Conservation (phyloP, 164 flowering plant genomes). For the Chloranthus sessilifolius region DNA sequence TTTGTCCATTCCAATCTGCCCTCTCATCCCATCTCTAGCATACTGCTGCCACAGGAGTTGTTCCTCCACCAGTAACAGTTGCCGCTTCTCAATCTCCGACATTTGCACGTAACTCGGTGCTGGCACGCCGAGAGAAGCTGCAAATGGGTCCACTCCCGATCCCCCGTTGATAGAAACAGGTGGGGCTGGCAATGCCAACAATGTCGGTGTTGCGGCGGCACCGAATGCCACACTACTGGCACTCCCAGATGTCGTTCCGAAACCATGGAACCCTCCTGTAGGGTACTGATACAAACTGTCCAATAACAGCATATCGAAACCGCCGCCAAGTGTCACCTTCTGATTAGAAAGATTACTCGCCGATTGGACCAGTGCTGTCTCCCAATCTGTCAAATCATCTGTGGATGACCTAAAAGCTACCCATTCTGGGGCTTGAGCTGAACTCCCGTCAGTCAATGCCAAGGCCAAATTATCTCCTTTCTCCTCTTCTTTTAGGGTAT, state of each 20-base stretch:
- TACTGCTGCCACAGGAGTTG: slow-evolving; percentile 86
- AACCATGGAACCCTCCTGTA: no score
- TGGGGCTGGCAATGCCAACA: slow-evolving; percentile 64
- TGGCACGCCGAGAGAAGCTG: slow-evolving; percentile 55
- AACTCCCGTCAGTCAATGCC: slow-evolving; percentile 52
- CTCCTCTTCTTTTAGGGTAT: slow-evolving; percentile 27
- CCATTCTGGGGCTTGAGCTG: slow-evolving; percentile 39
- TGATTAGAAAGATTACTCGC: slow-evolving; percentile 31
- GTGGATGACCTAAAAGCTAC: slow-evolving; percentile 43
- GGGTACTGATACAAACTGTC: slow-evolving; percentile 49
- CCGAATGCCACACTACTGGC: slow-evolving; percentile 66
- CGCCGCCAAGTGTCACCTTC: slow-evolving; percentile 28
- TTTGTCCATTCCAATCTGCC: slow-evolving; percentile 20
- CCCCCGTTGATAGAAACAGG: slow-evolving; percentile 8
- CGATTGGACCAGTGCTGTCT: slow-evolving; percentile 41
- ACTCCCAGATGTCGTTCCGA: slow-evolving; percentile 22
- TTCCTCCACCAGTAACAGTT: slow-evolving; percentile 54
- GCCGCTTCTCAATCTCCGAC: slow-evolving; percentile 85
- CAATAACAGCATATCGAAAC: slow-evolving; percentile 29
- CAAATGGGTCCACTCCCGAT: slow-evolving; percentile 51
- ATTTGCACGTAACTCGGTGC: slow-evolving; percentile 85
- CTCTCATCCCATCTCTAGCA: slow-evolving; percentile 65
- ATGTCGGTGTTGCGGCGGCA: slow-evolving; percentile 23
- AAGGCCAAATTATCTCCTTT: slow-evolving; percentile 53
- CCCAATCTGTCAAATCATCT: slow-evolving; percentile 81